phyloP scores from a whole-genome alignment of 176 grass and related monocot species.

The Typha latifolia region DNA sequence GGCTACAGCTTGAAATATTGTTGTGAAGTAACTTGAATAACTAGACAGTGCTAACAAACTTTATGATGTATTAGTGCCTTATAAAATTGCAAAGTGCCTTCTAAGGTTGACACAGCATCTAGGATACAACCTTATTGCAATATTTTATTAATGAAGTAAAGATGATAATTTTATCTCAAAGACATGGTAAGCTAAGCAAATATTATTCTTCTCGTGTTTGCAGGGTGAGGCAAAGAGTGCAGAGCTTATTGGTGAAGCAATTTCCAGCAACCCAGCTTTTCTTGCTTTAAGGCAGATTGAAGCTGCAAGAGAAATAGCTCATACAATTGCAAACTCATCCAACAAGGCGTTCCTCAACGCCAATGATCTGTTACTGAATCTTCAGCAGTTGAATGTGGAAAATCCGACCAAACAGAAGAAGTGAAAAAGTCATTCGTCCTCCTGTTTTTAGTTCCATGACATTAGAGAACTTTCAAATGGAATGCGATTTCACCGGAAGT shows the following conservation, averaged over 20 bases:
- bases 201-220: not conserved
- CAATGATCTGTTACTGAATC: slow-evolving; percentile 66
- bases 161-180: not conserved
- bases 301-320: slow-evolving; percentile 73
- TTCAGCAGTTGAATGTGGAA: slow-evolving; percentile 37
- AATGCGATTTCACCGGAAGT: not conserved
- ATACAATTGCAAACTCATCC: slow-evolving; percentile 60
- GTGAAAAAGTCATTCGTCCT: not conserved
- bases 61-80: no score
- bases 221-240: slow-evolving; percentile 94
- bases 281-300: slow-evolving; percentile 70
- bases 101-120: no score
- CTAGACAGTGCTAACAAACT: no score
- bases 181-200: not conserved
- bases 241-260: slow-evolving; percentile 76
- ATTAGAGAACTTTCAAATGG: not conserved
- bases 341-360: slow-evolving; percentile 82
- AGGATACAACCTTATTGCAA: no score
- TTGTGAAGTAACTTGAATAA: no score
- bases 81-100: no score
- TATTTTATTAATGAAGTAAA: not conserved
- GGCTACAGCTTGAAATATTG: no score
- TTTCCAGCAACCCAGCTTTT: slow-evolving; percentile 77
- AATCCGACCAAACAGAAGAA: not conserved
- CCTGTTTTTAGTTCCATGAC: not conserved